phyloP scores from a whole-genome alignment of 495 filamentous ascomycete species.

The Hypoxylon trugodes region DNA sequence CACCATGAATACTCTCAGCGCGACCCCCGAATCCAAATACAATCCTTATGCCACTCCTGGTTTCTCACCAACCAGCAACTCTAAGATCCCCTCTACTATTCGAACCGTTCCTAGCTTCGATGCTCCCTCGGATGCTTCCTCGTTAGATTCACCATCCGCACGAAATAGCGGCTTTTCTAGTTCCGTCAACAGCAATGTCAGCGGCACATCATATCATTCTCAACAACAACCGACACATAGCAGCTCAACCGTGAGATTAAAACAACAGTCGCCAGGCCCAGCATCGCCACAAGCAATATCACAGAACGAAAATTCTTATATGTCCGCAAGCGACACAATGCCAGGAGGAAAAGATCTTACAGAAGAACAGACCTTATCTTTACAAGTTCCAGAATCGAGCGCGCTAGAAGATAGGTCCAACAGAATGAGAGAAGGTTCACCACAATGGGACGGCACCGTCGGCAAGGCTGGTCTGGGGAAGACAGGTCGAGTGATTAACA shows the following conservation, averaged over 20 bases:
- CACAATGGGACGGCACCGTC: constrained; percentile 75
- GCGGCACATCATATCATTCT: constrained; percentile 49
- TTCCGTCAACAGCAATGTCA: constrained; percentile 56
- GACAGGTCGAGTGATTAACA: constrained; percentile 92
- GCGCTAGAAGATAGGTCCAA: constrained; percentile 45
- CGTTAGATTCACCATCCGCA: constrained; percentile 42
- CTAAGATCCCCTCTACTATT: constrained; percentile 51
- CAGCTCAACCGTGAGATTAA: constrained; percentile 43
- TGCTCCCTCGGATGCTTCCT: constrained; percentile 46
- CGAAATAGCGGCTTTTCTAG: constrained; percentile 58
- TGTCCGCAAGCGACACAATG: constrained; percentile 29
- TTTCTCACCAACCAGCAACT: constrained; percentile 29
- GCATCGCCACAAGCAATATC: constrained; percentile 22
- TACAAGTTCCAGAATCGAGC: constrained; percentile 38
- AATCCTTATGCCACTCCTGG: constrained; percentile 19
- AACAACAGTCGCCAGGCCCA: constrained; percentile 35
- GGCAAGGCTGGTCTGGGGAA: constrained; percentile 85
- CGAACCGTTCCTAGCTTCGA: constrained; percentile 58
- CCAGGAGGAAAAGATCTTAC: constrained; percentile 24
- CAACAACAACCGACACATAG: constrained; percentile 42
- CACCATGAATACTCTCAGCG: constrained; percentile 45
- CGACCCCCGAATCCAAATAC: constrained; percentile 27
- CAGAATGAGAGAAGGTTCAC: constrained; percentile 31
- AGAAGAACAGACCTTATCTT: constrained; percentile 17
- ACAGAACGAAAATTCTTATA: constrained; percentile 28